Evolutionary conservation across 306 rosid species (phyloP).

Genomic region (Geum urbanum): DNA sequence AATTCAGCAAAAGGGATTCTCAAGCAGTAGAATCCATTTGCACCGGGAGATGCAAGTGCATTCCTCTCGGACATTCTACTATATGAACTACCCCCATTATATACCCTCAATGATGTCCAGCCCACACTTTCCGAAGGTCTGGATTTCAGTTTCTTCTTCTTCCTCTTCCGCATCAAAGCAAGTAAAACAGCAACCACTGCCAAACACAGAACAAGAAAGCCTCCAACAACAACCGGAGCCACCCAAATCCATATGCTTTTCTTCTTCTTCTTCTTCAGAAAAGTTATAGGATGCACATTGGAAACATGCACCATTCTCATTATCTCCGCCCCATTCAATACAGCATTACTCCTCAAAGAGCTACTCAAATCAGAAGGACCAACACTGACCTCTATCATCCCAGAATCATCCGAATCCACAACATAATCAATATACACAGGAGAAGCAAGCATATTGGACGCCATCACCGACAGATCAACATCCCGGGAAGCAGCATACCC

Average conservation of each 20-base stretch:
- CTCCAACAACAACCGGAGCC: slow-evolving; percentile 66
- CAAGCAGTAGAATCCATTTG: slow-evolving; percentile 70
- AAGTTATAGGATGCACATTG: slow-evolving; percentile 12
- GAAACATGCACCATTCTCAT: slow-evolving; percentile 60
- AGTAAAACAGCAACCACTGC: slow-evolving; percentile 37
- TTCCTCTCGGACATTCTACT: slow-evolving; percentile 76
- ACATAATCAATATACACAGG: slow-evolving; percentile 77
- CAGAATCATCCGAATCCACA: slow-evolving; percentile 52
- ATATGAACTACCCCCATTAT: slow-evolving; percentile 65
- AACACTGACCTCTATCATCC: slow-evolving; percentile 60
- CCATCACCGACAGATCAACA: slow-evolving; percentile 67
- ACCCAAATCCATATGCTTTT: slow-evolving; percentile 47
- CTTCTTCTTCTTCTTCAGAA: slow-evolving; percentile 25
- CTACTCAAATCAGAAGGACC: slow-evolving; percentile 85
- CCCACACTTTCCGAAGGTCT: slow-evolving; percentile 60
- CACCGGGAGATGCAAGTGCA: slow-evolving; percentile 56
- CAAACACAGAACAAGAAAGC: slow-evolving; percentile 42
- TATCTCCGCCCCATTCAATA: slow-evolving; percentile 97
- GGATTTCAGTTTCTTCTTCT: slow-evolving; percentile 56
- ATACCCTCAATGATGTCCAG: slow-evolving; percentile 73
- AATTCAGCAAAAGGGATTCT: slow-evolving; percentile 76
- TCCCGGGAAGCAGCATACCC: slow-evolving; percentile 66
- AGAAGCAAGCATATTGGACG: slow-evolving; percentile 57
- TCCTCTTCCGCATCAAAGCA: slow-evolving; percentile 46
- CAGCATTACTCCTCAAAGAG: slow-evolving; percentile 60